Percentiles rank a stretch among this genome's conserved stretches.
Evolutionary conservation across 2,329 filamentous ascomycete species (phyloP).

Genomic region (Colletotrichum lentis): DNA sequence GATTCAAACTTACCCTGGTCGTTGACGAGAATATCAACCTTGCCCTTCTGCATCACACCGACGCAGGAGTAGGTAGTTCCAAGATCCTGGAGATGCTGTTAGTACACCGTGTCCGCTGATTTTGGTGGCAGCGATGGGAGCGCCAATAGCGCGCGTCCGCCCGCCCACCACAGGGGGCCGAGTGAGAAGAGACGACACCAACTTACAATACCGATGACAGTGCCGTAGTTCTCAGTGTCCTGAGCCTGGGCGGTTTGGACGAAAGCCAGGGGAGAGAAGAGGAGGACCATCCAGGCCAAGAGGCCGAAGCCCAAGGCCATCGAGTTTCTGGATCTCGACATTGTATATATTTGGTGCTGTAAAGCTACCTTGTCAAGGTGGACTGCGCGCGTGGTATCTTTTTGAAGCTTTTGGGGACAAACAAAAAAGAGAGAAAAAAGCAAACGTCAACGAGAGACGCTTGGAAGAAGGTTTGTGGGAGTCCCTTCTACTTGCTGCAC

Average conservation of each 20-base stretch:
- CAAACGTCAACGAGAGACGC: slow-evolving; percentile 13
- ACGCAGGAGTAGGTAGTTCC: slow-evolving; percentile 91
- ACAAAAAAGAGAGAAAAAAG: slow-evolving; percentile 15
- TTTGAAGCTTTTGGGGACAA: slow-evolving; percentile 1
- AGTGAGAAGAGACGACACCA: background rate
- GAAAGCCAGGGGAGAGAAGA: slow-evolving; percentile 88
- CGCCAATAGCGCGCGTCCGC: background rate
- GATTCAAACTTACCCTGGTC: slow-evolving; percentile 67
- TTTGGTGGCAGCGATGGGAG: background rate
- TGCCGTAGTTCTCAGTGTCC: slow-evolving; percentile 81
- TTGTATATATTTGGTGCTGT: slow-evolving; percentile 42
- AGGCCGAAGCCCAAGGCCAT: slow-evolving; percentile 85
- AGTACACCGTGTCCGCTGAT: background rate
- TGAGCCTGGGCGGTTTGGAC: slow-evolving; percentile 78
- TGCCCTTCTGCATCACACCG: slow-evolving; percentile 94
- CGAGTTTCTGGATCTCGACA: slow-evolving; percentile 70
- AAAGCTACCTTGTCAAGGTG: slow-evolving; percentile 25
- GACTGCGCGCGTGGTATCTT: slow-evolving; percentile 26
- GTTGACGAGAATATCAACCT: slow-evolving; percentile 95
- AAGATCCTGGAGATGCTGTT: slow-evolving; percentile 64
- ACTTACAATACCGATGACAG: slow-evolving; percentile 88
- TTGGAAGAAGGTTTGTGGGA: slow-evolving; percentile 6
- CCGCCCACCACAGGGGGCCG: no score
- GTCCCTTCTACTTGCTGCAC: slow-evolving; percentile 37
- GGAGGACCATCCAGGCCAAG: slow-evolving; percentile 88